Percentiles rank a stretch among this genome's conserved stretches.
Evolutionary conservation across 2,329 filamentous ascomycete species (phyloP).

Genomic region (Microdochium trichocladiopsis): DNA sequence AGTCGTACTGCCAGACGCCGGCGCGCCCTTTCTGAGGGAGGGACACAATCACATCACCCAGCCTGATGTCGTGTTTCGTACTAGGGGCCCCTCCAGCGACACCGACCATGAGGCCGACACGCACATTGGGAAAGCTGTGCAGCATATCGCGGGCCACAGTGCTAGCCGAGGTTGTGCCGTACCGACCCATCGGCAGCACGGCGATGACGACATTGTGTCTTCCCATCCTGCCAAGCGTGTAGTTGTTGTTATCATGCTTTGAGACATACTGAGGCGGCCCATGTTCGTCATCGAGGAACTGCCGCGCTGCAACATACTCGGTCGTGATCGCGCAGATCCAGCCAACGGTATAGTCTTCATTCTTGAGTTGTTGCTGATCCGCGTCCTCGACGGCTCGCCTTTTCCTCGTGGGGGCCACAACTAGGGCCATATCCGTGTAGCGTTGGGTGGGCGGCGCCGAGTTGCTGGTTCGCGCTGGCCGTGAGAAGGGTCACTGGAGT

Average conservation of each 20-base stretch:
- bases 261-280: slow-evolving; percentile 13
- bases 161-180: slow-evolving; percentile 16
- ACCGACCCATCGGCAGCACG: slow-evolving; percentile 14
- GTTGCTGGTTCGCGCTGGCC: too few species aligned
- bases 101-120: slow-evolving; percentile 22
- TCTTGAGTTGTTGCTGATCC: too few species aligned
- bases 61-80: slow-evolving; percentile 16
- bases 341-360: slow-evolving; percentile 32
- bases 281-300: slow-evolving; percentile 31
- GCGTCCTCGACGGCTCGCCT: too few species aligned
- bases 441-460: too few species aligned
- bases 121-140: slow-evolving; percentile 16
- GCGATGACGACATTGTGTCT: slow-evolving; percentile 27
- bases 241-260: slow-evolving; percentile 16
- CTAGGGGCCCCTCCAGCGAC: slow-evolving; percentile 23
- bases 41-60: slow-evolving; percentile 24
- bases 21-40: slow-evolving; percentile 6
- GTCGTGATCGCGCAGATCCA: slow-evolving; percentile 33
- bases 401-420: too few species aligned
- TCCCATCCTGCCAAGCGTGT: slow-evolving; percentile 21
- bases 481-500: too few species aligned
- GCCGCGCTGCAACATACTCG: slow-evolving; percentile 28
- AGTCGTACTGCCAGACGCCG: slow-evolving; percentile 24
- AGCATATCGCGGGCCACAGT: slow-evolving; percentile 15
- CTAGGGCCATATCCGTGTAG: too few species aligned